A percentile compares a stretch with the other conserved stretches of the same genome.
Evolutionary conservation across 169 alveolate genomes (phyloP).

Genomic region (Eimeria sp.): DNA sequence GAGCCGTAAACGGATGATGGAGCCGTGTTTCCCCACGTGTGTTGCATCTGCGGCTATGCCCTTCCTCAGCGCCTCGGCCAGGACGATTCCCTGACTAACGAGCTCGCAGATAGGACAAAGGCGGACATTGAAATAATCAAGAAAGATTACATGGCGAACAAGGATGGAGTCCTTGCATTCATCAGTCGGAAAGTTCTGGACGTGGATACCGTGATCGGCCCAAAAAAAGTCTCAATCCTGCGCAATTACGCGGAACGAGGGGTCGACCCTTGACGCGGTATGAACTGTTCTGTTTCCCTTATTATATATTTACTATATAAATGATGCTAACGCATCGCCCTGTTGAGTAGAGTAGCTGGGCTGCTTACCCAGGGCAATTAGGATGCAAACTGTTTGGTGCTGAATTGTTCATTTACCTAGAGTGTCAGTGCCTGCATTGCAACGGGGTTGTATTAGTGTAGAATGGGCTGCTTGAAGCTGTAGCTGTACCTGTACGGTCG

Average conservation of each 20-base stretch:
- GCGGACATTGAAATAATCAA: constrained; percentile 81
- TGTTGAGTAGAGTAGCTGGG: not conserved
- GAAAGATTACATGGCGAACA: constrained; percentile 73
- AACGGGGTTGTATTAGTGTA: no score
- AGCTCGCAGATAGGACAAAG: constrained; percentile 72
- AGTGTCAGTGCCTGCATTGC: no score
- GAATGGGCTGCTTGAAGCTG: no score
- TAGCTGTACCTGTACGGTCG: no score
- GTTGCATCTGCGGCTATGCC: not conserved
- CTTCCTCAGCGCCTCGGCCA: constrained; percentile 80
- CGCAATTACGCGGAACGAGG: constrained; percentile 79
- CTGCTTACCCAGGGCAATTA: not conserved
- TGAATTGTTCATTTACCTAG: not conserved
- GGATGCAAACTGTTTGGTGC: not conserved
- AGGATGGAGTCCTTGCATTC: constrained; percentile 70
- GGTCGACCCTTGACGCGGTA: constrained; percentile 26
- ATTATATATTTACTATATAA: not conserved
- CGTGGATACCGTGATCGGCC: constrained; percentile 59
- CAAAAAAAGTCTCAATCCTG: constrained; percentile 71
- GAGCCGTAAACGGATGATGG: no score
- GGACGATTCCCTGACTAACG: constrained; percentile 79
- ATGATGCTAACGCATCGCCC: not conserved
- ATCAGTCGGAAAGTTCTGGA: constrained; percentile 74
- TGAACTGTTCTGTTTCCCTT: not conserved
- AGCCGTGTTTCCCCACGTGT: not conserved